Evolutionary conservation across 768 basidiomycete species (phyloP), one percentile per base, ranked within the genome.

Genomic region (Russula virescens): DNA sequence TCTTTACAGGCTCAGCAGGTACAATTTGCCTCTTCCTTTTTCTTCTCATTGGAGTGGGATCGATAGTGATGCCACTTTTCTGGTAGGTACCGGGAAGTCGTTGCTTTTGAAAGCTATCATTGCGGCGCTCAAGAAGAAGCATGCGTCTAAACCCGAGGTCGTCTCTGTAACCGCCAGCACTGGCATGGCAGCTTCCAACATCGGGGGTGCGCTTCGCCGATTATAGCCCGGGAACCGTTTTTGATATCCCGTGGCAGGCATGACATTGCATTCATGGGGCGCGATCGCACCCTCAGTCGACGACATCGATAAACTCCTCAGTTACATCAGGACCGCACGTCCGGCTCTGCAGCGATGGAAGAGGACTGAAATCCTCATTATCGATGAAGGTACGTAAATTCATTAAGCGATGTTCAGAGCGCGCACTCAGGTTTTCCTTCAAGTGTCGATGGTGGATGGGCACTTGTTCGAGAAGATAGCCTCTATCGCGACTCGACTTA

Each of bases 1-100:
- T 88, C 73, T 87, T 87, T 69, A 87, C 86, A 9, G 86, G 86
- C 5, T 80, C 81, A 5, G 86, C 86, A n/a, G 85, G 85, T 85
- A 64, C 54, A 78, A 68, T 55, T 38, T 42, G 13, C 38, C 5
- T 40, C 23, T 23, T 5, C 13, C 16, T 38, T 26, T 23, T 40
- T 54, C 46, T 5, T n/a, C 4, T 19, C n/a, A 9, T 23, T 2
- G 23, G 46, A 16, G 5, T 1, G 26, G 19, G 9, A 28, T 45
- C 48, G 38, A 47, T n/a, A 43, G 26, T 38, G 52, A 40, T 2
- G 9, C 31, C 31, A 8, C 19, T 51, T 9, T 1, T 1, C 2
- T 11, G 25, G n/a, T 50, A 86, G 85, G 85, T 21, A 86, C 85
- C 3, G 85, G 85, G 19, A 87, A 87, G 69, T 86, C 85, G 0